Percentiles rank a stretch among this genome's conserved stretches.
Conservation (phyloP, 78 protist genomes). For the Isochrysis galbana region DNA sequence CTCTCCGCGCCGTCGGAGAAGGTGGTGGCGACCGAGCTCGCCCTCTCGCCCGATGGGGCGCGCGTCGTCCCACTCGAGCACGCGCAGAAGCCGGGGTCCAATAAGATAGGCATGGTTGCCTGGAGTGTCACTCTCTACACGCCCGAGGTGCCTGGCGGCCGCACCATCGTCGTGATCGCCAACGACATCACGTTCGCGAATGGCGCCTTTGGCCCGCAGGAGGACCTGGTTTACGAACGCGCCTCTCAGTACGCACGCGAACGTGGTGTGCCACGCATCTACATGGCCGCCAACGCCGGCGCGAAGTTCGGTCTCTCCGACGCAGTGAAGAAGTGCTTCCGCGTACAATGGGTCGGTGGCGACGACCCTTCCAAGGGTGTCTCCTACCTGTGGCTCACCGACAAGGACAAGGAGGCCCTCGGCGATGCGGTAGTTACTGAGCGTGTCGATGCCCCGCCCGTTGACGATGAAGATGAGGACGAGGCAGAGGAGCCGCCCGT, state of each 20-base stretch:
- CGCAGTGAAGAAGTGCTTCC: constrained; percentile 71
- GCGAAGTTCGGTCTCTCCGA: constrained; percentile 93
- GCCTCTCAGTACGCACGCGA: constrained; percentile 84
- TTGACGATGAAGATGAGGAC: background rate
- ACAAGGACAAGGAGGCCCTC: constrained; percentile 59
- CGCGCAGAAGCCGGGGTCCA: constrained; percentile 48
- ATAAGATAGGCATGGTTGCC: constrained; percentile 90
- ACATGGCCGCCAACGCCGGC: constrained; percentile 90
- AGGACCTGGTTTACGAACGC: constrained; percentile 60
- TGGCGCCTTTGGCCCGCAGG: constrained; percentile 87
- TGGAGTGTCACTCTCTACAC: constrained; percentile 78
- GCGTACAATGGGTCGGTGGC: constrained; percentile 71
- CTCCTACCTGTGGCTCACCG: constrained; percentile 79
- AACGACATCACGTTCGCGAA: constrained; percentile 91
- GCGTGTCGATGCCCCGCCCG: background rate
- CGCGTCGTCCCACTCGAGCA: constrained; percentile 31
- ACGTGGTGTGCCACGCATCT: constrained; percentile 86
- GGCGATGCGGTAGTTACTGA: background rate
- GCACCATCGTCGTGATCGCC: constrained; percentile 84
- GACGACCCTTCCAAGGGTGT: constrained; percentile 66
- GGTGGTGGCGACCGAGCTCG: constrained; percentile 34
- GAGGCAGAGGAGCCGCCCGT: background rate
- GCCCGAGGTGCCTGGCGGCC: constrained; percentile 88
- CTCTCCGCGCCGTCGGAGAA: background rate
- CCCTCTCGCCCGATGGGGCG: constrained; percentile 5